Percentiles rank a stretch among this genome's conserved stretches.
These are phyloP conservation scores for Glycine soja DNA, from an alignment of 306 rosid genomes.

Conservation along the genomic window DNA sequence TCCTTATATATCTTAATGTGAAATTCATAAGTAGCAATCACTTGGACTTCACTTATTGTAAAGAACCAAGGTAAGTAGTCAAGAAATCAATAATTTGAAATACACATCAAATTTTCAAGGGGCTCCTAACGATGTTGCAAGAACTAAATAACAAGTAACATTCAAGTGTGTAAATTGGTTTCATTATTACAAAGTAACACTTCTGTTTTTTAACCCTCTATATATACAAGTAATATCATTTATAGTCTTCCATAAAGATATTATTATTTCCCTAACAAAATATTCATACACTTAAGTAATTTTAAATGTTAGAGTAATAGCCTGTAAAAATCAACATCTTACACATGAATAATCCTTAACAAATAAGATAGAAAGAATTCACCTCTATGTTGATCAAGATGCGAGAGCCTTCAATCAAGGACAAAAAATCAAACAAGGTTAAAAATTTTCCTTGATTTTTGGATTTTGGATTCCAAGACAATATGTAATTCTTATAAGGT, in stretches of 20 bases:
- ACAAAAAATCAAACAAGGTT: slow-evolving; percentile 70
- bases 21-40: slow-evolving; percentile 16
- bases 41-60: slow-evolving; percentile 14
- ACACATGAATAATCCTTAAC: slow-evolving; percentile 2
- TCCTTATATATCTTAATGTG: slow-evolving; percentile 10
- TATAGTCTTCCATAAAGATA: slow-evolving; percentile 1
- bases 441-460: slow-evolving; percentile 59
- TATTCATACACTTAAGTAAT: background rate
- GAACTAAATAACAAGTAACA: slow-evolving; percentile 1
- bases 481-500: slow-evolving; percentile 38
- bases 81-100: slow-evolving; percentile 8
- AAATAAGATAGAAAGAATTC: slow-evolving; percentile 39
- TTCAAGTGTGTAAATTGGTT: background rate
- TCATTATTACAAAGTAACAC: background rate
- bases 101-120: slow-evolving; percentile 23
- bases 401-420: slow-evolving; percentile 66
- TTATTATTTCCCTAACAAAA: background rate
- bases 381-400: slow-evolving; percentile 84
- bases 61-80: background rate
- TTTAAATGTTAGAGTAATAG: too few relatives aligned
- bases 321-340: background rate
- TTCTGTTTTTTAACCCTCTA: background rate
- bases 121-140: background rate
- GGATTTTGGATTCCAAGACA: slow-evolving; percentile 70
- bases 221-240: background rate